phyloP scores from a whole-genome alignment of 2,329 filamentous ascomycete species.

The Neurospora sp. region DNA sequence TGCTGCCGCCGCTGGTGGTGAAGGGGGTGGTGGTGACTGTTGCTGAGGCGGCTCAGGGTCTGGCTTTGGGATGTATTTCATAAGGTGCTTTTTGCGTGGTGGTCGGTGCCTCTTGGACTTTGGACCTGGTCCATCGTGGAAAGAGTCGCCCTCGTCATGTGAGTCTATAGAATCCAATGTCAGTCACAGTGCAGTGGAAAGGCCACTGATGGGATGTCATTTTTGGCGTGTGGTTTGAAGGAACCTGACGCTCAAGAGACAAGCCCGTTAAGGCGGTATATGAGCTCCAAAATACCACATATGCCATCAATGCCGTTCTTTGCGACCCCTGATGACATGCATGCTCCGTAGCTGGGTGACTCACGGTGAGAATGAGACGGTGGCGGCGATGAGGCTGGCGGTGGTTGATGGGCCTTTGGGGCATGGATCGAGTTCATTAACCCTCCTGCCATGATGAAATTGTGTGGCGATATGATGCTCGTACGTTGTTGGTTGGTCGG shows the following conservation, averaged over 20 bases:
- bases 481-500: background rate
- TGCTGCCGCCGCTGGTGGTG: background rate
- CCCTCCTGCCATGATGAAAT: background rate
- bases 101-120: background rate
- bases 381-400: background rate
- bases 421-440: background rate
- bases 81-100: background rate
- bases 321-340: background rate
- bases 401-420: background rate
- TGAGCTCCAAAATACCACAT: background rate
- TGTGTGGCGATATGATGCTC: background rate
- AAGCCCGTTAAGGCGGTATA: background rate
- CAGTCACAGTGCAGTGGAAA: background rate
- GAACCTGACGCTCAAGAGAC: background rate
- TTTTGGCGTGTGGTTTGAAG: background rate
- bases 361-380: background rate
- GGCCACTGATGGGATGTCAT: background rate
- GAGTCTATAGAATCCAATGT: background rate
- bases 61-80: background rate
- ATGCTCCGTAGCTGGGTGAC: background rate
- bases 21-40: slow-evolving; percentile 6
- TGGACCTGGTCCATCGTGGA: background rate
- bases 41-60: slow-evolving; percentile 10
- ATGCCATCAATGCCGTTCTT: background rate
- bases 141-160: background rate